phyloP scores from a whole-genome alignment of 2,329 filamentous ascomycete genomes.

The Scleromitrula shiraiana region DNA sequence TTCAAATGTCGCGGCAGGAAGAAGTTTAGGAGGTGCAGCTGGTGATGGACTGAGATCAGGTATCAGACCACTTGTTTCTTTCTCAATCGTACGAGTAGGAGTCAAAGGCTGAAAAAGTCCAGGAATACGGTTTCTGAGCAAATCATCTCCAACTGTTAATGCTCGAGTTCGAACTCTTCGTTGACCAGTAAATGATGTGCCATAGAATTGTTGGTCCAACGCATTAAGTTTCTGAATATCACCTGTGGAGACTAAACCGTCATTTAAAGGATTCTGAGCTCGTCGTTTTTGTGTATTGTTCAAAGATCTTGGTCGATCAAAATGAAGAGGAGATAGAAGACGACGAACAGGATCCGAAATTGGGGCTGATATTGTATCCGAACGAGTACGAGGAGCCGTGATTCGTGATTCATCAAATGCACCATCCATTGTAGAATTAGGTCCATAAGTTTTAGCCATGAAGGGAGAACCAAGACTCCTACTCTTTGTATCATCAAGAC shows the following conservation, averaged over 20 bases:
- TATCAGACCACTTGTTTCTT: not conserved
- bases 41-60: slow-evolving; percentile 4
- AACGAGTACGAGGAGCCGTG: slow-evolving; percentile 12
- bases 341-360: slow-evolving; percentile 5
- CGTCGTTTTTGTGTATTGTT: slow-evolving; percentile 27
- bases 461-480: slow-evolving; percentile 33
- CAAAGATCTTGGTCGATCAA: slow-evolving; percentile 21
- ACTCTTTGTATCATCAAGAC: slow-evolving; percentile 6
- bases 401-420: slow-evolving; percentile 12
- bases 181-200: slow-evolving; percentile 16
- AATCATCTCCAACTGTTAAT: slow-evolving; percentile 29
- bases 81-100: not conserved
- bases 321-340: slow-evolving; percentile 26
- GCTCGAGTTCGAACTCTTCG: slow-evolving; percentile 28
- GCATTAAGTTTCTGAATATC: slow-evolving; percentile 24
- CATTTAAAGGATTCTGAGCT: slow-evolving; percentile 24
- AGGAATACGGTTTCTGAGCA: slow-evolving; percentile 15
- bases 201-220: slow-evolving; percentile 27
- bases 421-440: slow-evolving; percentile 38
- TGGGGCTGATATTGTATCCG: slow-evolving; percentile 11
- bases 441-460: slow-evolving; percentile 51
- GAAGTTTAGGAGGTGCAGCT: slow-evolving; percentile 24
- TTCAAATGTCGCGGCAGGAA: slow-evolving; percentile 27
- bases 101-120: slow-evolving; percentile 16
- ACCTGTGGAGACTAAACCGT: slow-evolving; percentile 22